Evolutionary conservation across 768 basidiomycete genomes (phyloP).

Genomic region (Hypsizygus marmoreus): DNA sequence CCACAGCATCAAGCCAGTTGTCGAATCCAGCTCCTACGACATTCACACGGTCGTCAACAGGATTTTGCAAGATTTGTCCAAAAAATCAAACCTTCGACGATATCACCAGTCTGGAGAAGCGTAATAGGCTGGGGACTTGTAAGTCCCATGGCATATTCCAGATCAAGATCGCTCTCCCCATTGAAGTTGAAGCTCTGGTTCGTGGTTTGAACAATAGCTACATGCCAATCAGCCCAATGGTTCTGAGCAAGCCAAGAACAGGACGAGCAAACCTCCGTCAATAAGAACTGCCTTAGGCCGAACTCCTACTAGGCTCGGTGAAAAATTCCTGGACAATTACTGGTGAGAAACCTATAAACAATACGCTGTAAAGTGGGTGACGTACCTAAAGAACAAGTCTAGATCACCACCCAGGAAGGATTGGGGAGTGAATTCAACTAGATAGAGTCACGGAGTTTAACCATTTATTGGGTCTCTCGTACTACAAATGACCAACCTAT

Average conservation of each 20-base stretch:
- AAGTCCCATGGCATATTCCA: constrained; percentile 57
- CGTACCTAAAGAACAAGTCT: constrained; percentile 41
- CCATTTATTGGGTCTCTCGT: constrained; percentile 23
- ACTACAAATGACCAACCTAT: constrained; percentile 24
- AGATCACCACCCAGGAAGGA: constrained; percentile 46
- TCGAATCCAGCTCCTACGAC: constrained; percentile 45
- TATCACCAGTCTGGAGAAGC: constrained; percentile 47
- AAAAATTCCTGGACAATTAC: constrained; percentile 31
- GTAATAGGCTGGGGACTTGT: constrained; percentile 40
- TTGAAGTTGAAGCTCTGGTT: constrained; percentile 46
- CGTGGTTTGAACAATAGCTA: constrained; percentile 46
- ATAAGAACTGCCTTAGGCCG: constrained; percentile 35
- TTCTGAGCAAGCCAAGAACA: background rate
- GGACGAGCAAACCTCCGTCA: constrained; percentile 31
- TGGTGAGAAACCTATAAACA: background rate
- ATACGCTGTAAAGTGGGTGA: background rate
- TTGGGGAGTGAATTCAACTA: constrained; percentile 57
- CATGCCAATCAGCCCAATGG: background rate
- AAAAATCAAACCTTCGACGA: constrained; percentile 35
- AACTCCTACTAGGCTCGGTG: constrained; percentile 35
- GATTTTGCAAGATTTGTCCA: background rate
- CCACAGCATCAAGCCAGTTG: constrained; percentile 51
- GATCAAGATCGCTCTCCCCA: constrained; percentile 59
- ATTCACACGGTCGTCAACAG: background rate
- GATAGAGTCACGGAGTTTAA: constrained; percentile 18